A percentile compares a stretch with the other conserved stretches of the same genome.
These are phyloP conservation scores for Phytophthora quininea DNA, from an alignment of 352 stramenopile genomes.

Conservation along the genomic window DNA sequence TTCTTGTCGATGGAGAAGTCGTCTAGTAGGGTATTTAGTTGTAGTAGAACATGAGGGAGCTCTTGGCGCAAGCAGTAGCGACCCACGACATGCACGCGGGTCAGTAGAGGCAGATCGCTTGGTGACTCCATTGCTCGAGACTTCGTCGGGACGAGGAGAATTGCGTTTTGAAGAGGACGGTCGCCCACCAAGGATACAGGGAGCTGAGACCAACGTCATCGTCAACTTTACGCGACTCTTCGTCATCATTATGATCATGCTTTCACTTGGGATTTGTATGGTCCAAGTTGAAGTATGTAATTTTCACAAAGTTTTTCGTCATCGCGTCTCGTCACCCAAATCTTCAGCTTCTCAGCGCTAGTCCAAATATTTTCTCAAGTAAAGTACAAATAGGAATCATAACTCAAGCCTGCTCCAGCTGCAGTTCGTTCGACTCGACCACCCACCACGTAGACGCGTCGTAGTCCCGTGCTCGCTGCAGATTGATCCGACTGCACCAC, in stretches of 20 bases:
- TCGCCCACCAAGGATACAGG: neutral
- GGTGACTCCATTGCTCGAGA: slow-evolving; percentile 17
- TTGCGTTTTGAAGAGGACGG: slow-evolving; percentile 28
- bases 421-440: slow-evolving; percentile 8
- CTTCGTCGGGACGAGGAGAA: slow-evolving; percentile 17
- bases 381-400: neutral
- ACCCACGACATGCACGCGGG: slow-evolving; percentile 18
- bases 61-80: slow-evolving; percentile 22
- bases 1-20: slow-evolving; percentile 25
- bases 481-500: slow-evolving; percentile 20
- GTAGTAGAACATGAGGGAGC: slow-evolving; percentile 26
- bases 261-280: slow-evolving; percentile 1
- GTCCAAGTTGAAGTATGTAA: no score
- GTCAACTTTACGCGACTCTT: slow-evolving; percentile 11
- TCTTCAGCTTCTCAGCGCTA: no score
- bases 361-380: no score
- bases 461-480: slow-evolving; percentile 16
- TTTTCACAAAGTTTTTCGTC: no score
- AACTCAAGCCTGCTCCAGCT: neutral
- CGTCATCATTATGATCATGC: slow-evolving; percentile 3
- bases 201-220: slow-evolving; percentile 12
- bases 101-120: slow-evolving; percentile 27
- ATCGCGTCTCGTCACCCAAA: no score
- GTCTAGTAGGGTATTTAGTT: slow-evolving; percentile 29
- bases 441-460: slow-evolving; percentile 24